These are phyloP conservation scores for Rhynchospora pubera DNA, from an alignment of 176 grass and related monocot genomes.

Conservation along the genomic window DNA sequence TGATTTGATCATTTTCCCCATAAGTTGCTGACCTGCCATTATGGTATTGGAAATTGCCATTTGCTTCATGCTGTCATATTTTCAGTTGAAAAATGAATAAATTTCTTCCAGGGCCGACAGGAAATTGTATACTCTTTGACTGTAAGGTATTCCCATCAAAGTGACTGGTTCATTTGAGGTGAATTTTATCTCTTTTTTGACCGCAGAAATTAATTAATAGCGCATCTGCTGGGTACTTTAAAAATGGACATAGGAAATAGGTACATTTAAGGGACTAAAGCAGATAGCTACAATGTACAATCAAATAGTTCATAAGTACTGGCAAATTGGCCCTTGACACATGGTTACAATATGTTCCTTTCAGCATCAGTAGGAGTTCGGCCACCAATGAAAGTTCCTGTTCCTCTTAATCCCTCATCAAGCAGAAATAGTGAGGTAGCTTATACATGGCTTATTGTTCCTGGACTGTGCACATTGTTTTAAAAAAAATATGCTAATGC, in stretches of 20 bases:
- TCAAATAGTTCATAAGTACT: neutral
- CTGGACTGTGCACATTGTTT: neutral
- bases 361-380: conserved; percentile 32
- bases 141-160: too few species aligned
- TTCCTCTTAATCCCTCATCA: conserved; percentile 18
- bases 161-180: conserved; percentile 1
- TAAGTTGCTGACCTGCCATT: neutral
- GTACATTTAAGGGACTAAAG: neutral
- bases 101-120: neutral
- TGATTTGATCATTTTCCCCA: neutral
- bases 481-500: neutral
- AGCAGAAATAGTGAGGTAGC: conserved; percentile 25
- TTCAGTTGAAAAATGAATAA: neutral
- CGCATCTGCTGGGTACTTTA: neutral
- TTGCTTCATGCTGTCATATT: neutral
- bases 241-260: neutral
- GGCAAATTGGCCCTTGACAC: neutral
- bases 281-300: neutral
- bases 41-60: neutral
- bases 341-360: neutral
- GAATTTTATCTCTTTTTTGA: neutral
- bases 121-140: neutral
- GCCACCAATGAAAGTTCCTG: conserved; percentile 36
- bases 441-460: neutral
- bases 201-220: neutral